These are phyloP conservation scores for Paraconiothyrium sp. DNA, from an alignment of 2,329 filamentous ascomycete genomes.

Conservation along the genomic window DNA sequence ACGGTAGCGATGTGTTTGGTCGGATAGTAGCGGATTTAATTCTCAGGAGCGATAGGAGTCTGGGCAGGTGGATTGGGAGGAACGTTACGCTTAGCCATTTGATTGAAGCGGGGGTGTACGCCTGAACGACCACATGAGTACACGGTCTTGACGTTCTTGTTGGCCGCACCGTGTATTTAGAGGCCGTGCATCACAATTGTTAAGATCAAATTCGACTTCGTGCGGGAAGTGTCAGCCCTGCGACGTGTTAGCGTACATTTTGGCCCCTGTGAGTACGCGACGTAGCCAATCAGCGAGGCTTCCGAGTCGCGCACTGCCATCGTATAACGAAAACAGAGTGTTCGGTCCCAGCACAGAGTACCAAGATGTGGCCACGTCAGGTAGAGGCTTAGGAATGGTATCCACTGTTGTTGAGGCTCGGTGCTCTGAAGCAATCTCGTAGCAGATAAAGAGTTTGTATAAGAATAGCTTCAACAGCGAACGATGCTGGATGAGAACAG, in stretches of 20 bases:
- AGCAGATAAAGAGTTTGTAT: background rate
- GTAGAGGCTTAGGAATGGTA: background rate
- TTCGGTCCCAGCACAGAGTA: background rate
- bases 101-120: conserved; percentile 3
- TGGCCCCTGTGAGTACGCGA: background rate
- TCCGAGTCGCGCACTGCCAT: background rate
- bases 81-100: conserved; percentile 5
- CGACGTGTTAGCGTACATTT: background rate
- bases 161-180: background rate
- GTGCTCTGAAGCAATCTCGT: background rate
- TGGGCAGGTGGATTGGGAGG: background rate
- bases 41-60: conserved; percentile 34
- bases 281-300: background rate
- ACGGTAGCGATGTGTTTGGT: conserved; percentile 64
- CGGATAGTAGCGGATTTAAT: conserved; percentile 63
- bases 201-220: background rate
- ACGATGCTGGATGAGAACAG: background rate
- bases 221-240: background rate
- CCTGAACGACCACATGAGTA: background rate
- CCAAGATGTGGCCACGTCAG: background rate
- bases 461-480: background rate
- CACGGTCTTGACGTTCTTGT: background rate
- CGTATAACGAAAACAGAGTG: background rate
- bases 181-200: background rate
- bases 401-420: background rate